Evolutionary conservation across 2,329 filamentous ascomycete genomes (phyloP).

Genomic region (Ascosphaera apis): DNA sequence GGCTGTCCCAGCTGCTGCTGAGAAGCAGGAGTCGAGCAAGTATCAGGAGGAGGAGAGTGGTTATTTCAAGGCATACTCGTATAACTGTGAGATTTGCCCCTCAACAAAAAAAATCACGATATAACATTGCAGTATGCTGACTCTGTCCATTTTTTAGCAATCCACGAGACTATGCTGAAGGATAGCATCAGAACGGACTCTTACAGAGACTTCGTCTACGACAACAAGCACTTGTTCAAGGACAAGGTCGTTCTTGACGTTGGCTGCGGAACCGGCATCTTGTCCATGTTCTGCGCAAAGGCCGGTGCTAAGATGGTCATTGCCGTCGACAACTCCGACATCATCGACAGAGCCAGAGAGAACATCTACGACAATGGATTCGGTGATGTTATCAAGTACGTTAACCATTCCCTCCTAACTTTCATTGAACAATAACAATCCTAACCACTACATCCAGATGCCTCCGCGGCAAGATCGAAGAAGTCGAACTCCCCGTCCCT

Average conservation of each 20-base stretch:
- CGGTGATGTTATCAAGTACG: slow-evolving; percentile 42
- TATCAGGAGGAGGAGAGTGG: slow-evolving; percentile 31
- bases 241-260: slow-evolving; percentile 79
- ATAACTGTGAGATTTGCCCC: slow-evolving; percentile 33
- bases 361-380: slow-evolving; percentile 68
- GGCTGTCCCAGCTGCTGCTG: slow-evolving; percentile 9
- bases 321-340: slow-evolving; percentile 78
- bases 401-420: slow-evolving; percentile 2
- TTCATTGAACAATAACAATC: slow-evolving; percentile 1
- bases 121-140: background rate
- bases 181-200: slow-evolving; percentile 70
- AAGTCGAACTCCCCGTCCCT: slow-evolving; percentile 52
- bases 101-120: background rate
- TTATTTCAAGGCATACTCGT: slow-evolving; percentile 43
- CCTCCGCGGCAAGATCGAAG: slow-evolving; percentile 68
- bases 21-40: slow-evolving; percentile 11
- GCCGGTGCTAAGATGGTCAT: slow-evolving; percentile 71
- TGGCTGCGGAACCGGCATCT: slow-evolving; percentile 60
- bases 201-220: slow-evolving; percentile 88
- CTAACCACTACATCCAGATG: slow-evolving; percentile 21
- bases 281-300: slow-evolving; percentile 85
- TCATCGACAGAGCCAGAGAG: slow-evolving; percentile 66
- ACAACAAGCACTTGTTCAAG: slow-evolving; percentile 66
- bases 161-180: slow-evolving; percentile 91
- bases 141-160: slow-evolving; percentile 29